Evolutionary conservation across 2,329 filamentous ascomycete species (phyloP), one percentile per base, ranked within the genome.

Genomic region (Rhynchosporium secalis): DNA sequence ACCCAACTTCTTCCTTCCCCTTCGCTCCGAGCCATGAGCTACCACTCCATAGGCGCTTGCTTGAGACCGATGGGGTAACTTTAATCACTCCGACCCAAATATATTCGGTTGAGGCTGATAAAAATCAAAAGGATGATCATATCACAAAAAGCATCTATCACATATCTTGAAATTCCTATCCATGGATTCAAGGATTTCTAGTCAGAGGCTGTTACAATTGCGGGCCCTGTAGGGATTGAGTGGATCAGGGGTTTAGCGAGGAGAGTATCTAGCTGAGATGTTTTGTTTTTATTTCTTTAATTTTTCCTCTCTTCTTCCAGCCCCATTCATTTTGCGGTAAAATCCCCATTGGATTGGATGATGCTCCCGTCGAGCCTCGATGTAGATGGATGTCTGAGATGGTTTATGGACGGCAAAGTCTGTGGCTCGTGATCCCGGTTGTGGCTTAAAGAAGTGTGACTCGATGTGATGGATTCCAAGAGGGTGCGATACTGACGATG

Each of bases 41-140:
- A 20, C 20, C 20, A 20, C 20, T 20, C 20, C 20, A 20, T 20
- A 20, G 20, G 20, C 20, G 20, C 20, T 20, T 20, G 20, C 20
- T 20, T 20, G 20, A 20, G 20, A 20, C 20, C 20, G 20, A 20
- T 20, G 20, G 20, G 20, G 20, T 20, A 20, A 20, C 20, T 20
- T 20, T 20, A 20, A 20, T 20, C 20, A 20, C 20, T 20, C 20
- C 20, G 33, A 36, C 6, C 33, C 33, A 36, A 36, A 36, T 10
- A 36, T 36, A 36, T 10, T 36, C 33, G 6, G 54, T 45, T 45
- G 54, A 56, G 40, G 54, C 54, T 56, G 40, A 36, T 56, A 31
- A 36, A 33, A 9, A 9, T 29, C 20, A 28, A 15, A 40, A 41
- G 26, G 41, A 20, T 13, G 40, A 28, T 31, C n/a, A 36, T 43